phyloP scores from a whole-genome alignment of 2,329 filamentous ascomycete species.

The Microascus cirrosus region DNA sequence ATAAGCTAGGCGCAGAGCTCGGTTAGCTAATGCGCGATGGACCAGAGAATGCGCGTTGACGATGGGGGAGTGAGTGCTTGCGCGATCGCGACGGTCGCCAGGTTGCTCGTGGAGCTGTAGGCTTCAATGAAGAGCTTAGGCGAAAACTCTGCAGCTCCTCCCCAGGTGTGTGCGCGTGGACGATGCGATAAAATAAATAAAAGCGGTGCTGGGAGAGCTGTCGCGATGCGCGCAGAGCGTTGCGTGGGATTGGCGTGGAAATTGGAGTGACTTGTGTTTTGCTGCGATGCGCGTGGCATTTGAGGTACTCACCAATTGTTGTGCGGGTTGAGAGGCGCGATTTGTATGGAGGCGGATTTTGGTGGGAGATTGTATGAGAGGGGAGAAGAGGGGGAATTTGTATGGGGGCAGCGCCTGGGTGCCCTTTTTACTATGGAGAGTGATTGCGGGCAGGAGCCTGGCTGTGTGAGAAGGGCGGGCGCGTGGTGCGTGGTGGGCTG shows the following conservation, averaged over 20 bases:
- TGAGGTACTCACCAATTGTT: conserved; percentile 44
- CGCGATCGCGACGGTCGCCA: background rate
- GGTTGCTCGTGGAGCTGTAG: background rate
- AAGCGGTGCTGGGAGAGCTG: background rate
- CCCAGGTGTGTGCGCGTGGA: background rate
- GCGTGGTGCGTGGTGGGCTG: background rate
- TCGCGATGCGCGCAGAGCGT: conserved; percentile 1
- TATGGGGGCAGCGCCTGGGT: conserved; percentile 42
- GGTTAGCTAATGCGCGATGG: conserved; percentile 1
- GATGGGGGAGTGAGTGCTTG: background rate
- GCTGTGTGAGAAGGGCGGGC: background rate
- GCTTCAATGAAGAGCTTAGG: background rate
- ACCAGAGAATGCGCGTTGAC: background rate
- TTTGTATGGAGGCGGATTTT: conserved; percentile 41
- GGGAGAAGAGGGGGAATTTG: conserved; percentile 42
- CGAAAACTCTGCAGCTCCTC: background rate
- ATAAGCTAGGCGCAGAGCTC: background rate
- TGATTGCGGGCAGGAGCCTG: conserved; percentile 34
- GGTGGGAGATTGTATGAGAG: conserved; percentile 51
- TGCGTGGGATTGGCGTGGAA: conserved; percentile 2
- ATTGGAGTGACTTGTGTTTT: conserved; percentile 14
- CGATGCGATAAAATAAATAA: background rate
- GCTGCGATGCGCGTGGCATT: conserved; percentile 15
- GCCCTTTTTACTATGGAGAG: conserved; percentile 55
- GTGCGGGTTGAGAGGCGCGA: conserved; percentile 31